phyloP scores from a whole-genome alignment of 2,329 filamentous ascomycete genomes.

The Colletotrichum eleusines region DNA sequence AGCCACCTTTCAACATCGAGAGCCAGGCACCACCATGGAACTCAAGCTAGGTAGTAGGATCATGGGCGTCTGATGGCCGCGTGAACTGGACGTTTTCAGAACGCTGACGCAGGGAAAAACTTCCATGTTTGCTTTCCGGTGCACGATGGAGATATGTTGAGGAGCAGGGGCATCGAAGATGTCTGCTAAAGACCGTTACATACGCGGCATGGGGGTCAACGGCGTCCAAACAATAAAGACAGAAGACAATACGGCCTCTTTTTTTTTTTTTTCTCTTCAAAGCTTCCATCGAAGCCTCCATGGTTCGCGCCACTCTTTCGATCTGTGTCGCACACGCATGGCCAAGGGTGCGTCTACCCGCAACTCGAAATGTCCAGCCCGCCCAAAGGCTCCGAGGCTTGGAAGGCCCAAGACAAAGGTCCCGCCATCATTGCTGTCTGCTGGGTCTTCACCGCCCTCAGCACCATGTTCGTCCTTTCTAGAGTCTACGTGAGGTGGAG shows the following conservation, averaged over 20 bases:
- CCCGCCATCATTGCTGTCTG: not conserved
- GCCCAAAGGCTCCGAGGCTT: not conserved
- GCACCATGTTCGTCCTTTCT: not conserved
- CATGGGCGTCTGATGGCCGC: not conserved
- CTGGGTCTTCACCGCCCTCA: not conserved
- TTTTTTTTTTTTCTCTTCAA: too few species aligned
- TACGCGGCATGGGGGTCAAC: not conserved
- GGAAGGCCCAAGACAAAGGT: not conserved
- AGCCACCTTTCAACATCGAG: not conserved
- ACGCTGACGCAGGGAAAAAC: not conserved
- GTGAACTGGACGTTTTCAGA: not conserved
- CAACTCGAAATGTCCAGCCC: not conserved
- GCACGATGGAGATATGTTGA: too few species aligned
- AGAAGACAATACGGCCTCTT: not conserved
- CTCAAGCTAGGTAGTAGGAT: not conserved
- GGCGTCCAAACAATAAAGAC: not conserved
- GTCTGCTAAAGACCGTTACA: not conserved
- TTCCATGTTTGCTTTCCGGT: not conserved
- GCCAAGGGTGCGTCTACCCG: not conserved
- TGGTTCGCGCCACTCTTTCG: not conserved
- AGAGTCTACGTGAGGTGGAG: not conserved
- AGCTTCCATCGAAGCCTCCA: not conserved
- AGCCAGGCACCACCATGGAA: not conserved
- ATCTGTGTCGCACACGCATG: not conserved
- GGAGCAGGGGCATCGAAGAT: not conserved